These are phyloP conservation scores for Tuber brumale DNA, from an alignment of 495 filamentous ascomycete genomes.

Conservation along the genomic window DNA sequence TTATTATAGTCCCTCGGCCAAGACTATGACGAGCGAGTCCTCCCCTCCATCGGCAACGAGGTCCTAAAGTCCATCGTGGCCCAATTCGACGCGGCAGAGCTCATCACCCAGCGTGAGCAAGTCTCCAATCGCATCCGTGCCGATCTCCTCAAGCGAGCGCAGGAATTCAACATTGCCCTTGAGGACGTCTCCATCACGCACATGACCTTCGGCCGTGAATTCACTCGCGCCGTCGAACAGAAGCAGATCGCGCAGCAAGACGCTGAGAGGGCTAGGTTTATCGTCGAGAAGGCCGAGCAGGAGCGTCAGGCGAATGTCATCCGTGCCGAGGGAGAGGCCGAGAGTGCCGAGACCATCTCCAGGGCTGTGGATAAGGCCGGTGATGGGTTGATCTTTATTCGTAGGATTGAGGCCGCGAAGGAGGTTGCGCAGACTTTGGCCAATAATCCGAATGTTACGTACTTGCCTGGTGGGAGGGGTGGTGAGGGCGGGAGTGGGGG, in stretches of 20 bases:
- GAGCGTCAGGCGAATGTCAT: conserved; percentile 98
- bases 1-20: conserved; percentile 62
- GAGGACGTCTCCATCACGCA: conserved; percentile 99
- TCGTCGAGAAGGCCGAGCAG: conserved; percentile 98
- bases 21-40: conserved; percentile 98
- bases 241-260: conserved; percentile 99
- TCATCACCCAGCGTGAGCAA: conserved; percentile 94
- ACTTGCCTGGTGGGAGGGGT: conserved; percentile 67
- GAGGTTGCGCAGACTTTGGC: conserved; percentile 91
- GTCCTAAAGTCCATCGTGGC: conserved; percentile 98
- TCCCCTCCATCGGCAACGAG: conserved; percentile 99
- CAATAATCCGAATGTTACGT: conserved; percentile 90
- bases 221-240: conserved; percentile 97
- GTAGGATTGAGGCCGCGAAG: conserved; percentile 91
- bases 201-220: conserved; percentile 99
- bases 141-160: conserved; percentile 90
- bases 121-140: conserved; percentile 91
- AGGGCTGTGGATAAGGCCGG: conserved; percentile 87
- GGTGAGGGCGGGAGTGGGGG: conserved; percentile 51
- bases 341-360: conserved; percentile 89
- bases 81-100: conserved; percentile 97
- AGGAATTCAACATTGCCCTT: conserved; percentile 97
- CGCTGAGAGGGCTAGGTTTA: conserved; percentile 91
- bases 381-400: conserved; percentile 87
- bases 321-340: conserved; percentile 92